Evolutionary conservation across 1,284 basidiomycete species (phyloP), one percentile per base, ranked within the genome.

Genomic region (Ustilago loliicola): DNA sequence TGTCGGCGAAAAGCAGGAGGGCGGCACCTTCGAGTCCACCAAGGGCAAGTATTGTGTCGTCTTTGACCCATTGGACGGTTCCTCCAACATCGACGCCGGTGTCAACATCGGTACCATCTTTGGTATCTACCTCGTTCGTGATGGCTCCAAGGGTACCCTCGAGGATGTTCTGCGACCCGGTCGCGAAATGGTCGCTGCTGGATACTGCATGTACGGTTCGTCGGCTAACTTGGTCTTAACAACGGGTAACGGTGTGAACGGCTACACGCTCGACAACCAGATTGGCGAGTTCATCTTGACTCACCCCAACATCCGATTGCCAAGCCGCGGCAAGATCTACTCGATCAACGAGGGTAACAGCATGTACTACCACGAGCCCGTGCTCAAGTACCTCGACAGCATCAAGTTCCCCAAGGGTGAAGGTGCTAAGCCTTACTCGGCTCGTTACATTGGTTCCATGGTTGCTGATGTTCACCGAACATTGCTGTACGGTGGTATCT

Each of bases 91-190:
- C 88, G 97, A 99, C 87, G 97, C 97, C 78, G 97, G 96, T 91
- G 97, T 99, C 77, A 99, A 99, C 88, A 97, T 99, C 86, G 97
- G 97, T 51, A 99, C 97, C 69, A 99, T 99, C 89, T 99, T 99
- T 87, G 97, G 97, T 69, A 93, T 99, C 83, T 99, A 99, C 89
- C 91, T 92, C 84, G 89, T 97, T 57, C 67, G 73, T 58, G 82
- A 95, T 30, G 95, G 90, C 64, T 94, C 94, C 42, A 88, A 89
- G 75, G 95, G 95, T 29, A 89, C 91, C 23, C 85, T 98, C 71
- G 89, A 90, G 73, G 96, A 99, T 87, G 97, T 98, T 25, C 90
- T 99, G 67, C 91, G 94, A 80, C 95, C 97, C 19, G 97, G 97
- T 47, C 93, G 90, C 85, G 93, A 98, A 86, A 98, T 99, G 96